These are phyloP conservation scores for Komagataella populi DNA, from an alignment of 805 yeast species.

Conservation along the genomic window DNA sequence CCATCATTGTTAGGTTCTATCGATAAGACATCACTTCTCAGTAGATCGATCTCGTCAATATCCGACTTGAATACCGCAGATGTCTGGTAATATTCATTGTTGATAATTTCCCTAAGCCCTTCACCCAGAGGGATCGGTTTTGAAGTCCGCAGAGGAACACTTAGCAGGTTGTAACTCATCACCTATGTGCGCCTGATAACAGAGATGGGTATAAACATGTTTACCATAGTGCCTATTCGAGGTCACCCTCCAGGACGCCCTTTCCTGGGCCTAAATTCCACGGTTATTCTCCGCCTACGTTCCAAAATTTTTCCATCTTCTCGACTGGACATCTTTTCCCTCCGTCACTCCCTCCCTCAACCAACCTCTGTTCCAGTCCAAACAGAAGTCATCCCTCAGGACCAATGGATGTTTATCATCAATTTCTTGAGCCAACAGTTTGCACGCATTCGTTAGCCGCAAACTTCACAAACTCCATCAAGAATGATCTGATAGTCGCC, in stretches of 20 bases:
- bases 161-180: conserved; percentile 18
- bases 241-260: background rate
- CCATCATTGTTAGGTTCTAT: conserved; percentile 17
- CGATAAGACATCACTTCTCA: conserved; percentile 28
- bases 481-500: conserved; percentile 50
- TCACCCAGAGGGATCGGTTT: conserved; percentile 19
- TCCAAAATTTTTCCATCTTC: background rate
- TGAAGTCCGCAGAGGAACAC: conserved; percentile 24
- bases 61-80: conserved; percentile 14
- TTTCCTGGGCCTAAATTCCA: background rate
- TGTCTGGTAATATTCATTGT: conserved; percentile 24
- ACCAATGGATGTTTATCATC: conserved; percentile 68
- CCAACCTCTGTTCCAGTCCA: background rate
- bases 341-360: background rate
- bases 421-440: conserved; percentile 62
- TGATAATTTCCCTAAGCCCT: conserved; percentile 20
- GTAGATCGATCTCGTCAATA: conserved; percentile 23
- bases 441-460: conserved; percentile 49
- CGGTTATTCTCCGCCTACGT: background rate
- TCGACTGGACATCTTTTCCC: background rate
- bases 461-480: conserved; percentile 20
- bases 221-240: background rate
- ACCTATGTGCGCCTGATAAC: background rate
- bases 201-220: background rate
- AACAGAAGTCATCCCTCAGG: background rate